Evolutionary conservation across 371 early-diverging fungal genomes (phyloP).

Genomic region (Gilbertella persicaria): DNA sequence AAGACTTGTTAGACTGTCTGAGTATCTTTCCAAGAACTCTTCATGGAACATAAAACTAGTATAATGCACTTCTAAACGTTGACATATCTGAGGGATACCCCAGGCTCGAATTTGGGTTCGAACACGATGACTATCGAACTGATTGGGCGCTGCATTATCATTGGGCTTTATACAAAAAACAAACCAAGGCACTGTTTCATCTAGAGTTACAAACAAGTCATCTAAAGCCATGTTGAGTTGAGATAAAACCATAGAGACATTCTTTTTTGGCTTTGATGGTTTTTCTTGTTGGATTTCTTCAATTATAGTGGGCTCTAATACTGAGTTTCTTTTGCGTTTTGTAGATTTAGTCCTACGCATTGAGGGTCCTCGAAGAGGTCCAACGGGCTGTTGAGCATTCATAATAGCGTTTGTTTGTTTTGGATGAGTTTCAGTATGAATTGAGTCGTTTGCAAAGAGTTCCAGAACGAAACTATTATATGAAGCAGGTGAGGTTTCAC

Average conservation of each 20-base stretch:
- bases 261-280: neutral
- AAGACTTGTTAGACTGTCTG: neutral
- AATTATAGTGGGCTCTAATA: slow-evolving; percentile 4
- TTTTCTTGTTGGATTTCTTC: slow-evolving; percentile 10
- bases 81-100: slow-evolving; percentile 56
- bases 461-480: slow-evolving; percentile 49
- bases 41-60: slow-evolving; percentile 57
- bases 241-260: slow-evolving; percentile 32
- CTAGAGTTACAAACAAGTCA: slow-evolving; percentile 78
- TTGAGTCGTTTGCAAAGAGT: slow-evolving; percentile 40
- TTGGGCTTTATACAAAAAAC: slow-evolving; percentile 78
- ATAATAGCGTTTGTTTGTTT: slow-evolving; percentile 61
- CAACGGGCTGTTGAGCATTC: slow-evolving; percentile 59
- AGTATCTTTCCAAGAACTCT: slow-evolving; percentile 57
- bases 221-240: slow-evolving; percentile 77
- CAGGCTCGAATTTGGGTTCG: slow-evolving; percentile 62
- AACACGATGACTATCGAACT: slow-evolving; percentile 66
- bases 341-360: slow-evolving; percentile 46
- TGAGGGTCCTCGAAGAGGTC: slow-evolving; percentile 55
- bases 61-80: slow-evolving; percentile 39
- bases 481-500: slow-evolving; percentile 43
- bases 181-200: slow-evolving; percentile 89
- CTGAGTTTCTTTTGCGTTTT: slow-evolving; percentile 16
- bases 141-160: slow-evolving; percentile 58
- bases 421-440: slow-evolving; percentile 65